A percentile compares a stretch with the other conserved stretches of the same genome.
Evolutionary conservation across 2,329 filamentous ascomycete species (phyloP).

Genomic region (Pseudogymnoascus sp.): DNA sequence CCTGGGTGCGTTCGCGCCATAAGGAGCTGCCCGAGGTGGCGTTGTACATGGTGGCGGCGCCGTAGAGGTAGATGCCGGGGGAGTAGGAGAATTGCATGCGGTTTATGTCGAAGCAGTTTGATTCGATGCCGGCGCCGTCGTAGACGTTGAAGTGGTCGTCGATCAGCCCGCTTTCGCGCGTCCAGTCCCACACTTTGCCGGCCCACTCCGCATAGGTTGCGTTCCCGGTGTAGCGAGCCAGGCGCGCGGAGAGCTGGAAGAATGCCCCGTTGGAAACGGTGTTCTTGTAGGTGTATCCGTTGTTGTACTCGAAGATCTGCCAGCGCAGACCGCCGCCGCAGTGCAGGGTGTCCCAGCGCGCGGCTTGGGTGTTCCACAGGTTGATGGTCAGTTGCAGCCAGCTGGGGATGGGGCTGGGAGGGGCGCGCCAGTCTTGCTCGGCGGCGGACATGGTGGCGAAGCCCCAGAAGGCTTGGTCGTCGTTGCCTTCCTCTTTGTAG

Average conservation of each 20-base stretch:
- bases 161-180: constrained; percentile 46
- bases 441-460: constrained; percentile 59
- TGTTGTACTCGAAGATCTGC: constrained; percentile 74
- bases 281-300: constrained; percentile 78
- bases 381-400: constrained; percentile 62
- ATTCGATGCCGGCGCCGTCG: constrained; percentile 48
- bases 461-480: constrained; percentile 68
- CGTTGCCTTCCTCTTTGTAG: constrained; percentile 57
- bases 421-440: constrained; percentile 57
- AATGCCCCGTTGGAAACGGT: constrained; percentile 72
- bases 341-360: constrained; percentile 58
- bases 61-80: constrained; percentile 56
- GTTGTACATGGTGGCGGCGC: constrained; percentile 56
- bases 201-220: constrained; percentile 60
- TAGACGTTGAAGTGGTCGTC: constrained; percentile 45
- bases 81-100: constrained; percentile 56
- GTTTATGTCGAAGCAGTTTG: constrained; percentile 45
- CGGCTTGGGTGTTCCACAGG: constrained; percentile 61
- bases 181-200: constrained; percentile 58
- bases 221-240: constrained; percentile 62
- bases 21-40: constrained; percentile 39
- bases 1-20: constrained; percentile 46
- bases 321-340: constrained; percentile 69
- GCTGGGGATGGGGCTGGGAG: constrained; percentile 37
- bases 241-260: constrained; percentile 69